A percentile compares a stretch with the other conserved stretches of the same genome.
phyloP scores from a whole-genome alignment of 495 filamentous ascomycete genomes.

The Daldinia grandis region DNA sequence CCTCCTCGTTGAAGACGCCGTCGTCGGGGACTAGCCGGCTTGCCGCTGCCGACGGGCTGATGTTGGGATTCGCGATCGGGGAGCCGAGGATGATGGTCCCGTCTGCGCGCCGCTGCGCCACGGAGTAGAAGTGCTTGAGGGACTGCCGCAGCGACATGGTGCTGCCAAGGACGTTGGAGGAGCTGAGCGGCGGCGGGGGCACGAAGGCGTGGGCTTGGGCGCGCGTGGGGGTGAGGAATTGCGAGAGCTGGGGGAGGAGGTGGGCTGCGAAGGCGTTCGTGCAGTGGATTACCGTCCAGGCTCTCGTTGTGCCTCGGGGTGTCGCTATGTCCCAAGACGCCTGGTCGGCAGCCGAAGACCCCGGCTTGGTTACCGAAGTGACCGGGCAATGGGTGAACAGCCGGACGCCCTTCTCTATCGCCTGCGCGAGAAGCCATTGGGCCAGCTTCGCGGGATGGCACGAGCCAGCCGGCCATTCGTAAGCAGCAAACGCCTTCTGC shows the following conservation, averaged over 20 bases:
- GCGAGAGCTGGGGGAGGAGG: conserved; percentile 38
- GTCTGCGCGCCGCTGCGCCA: conserved; percentile 37
- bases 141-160: conserved; percentile 44
- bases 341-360: conserved; percentile 12
- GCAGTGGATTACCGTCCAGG: conserved; percentile 41
- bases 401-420: conserved; percentile 21
- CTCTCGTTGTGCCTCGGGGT: conserved; percentile 29
- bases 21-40: conserved; percentile 31
- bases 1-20: conserved; percentile 34
- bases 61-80: conserved; percentile 37
- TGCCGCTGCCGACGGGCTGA: conserved; percentile 24
- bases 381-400: conserved; percentile 44
- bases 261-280: conserved; percentile 44
- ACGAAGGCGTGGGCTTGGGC: conserved; percentile 45
- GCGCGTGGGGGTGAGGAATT: conserved; percentile 37
- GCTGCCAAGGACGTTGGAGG: conserved; percentile 15
- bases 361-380: conserved; percentile 17
- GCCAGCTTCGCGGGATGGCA: conserved; percentile 44
- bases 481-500: conserved; percentile 35
- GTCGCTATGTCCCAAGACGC: conserved; percentile 27
- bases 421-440: conserved; percentile 42
- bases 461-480: conserved; percentile 46
- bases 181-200: conserved; percentile 31
- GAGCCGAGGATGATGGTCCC: conserved; percentile 43
- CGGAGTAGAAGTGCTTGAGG: conserved; percentile 44